Percentiles rank a stretch among this genome's conserved stretches.
Evolutionary conservation across 495 filamentous ascomycete species (phyloP).

Genomic region (Cercophora samala): DNA sequence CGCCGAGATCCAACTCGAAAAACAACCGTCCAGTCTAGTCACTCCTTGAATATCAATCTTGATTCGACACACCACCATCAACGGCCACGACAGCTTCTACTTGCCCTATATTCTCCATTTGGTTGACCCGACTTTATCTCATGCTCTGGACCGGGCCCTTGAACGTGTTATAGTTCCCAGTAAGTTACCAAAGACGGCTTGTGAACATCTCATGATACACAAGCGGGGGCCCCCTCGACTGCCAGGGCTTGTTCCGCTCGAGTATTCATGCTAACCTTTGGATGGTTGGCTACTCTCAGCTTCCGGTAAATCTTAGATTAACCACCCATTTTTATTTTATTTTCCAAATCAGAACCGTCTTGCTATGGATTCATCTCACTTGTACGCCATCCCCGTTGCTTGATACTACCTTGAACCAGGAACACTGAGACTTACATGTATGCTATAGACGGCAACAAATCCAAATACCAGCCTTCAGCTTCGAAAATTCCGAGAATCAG

Average conservation of each 20-base stretch:
- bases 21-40: not conserved
- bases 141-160: constrained; percentile 29
- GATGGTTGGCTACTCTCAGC: constrained; percentile 23
- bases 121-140: constrained; percentile 17
- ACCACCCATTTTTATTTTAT: constrained; percentile 33
- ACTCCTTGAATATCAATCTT: not conserved
- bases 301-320: constrained; percentile 39
- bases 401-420: constrained; percentile 20
- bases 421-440: constrained; percentile 31
- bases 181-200: constrained; percentile 37
- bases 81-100: not conserved
- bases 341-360: constrained; percentile 23
- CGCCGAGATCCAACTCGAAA: not conserved
- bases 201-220: constrained; percentile 30
- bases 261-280: constrained; percentile 38
- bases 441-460: constrained; percentile 42
- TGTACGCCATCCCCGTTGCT: constrained; percentile 35
- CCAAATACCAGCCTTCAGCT: constrained; percentile 42
- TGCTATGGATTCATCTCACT: constrained; percentile 44
- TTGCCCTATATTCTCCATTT: constrained; percentile 3
- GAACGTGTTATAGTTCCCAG: constrained; percentile 35
- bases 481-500: constrained; percentile 38
- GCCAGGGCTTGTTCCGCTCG: constrained; percentile 24
- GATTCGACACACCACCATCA: not conserved
- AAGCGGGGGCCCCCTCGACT: constrained; percentile 24